Conservation (phyloP, 2,329 filamentous ascomycete genomes). For the Fusarium graminum region DNA sequence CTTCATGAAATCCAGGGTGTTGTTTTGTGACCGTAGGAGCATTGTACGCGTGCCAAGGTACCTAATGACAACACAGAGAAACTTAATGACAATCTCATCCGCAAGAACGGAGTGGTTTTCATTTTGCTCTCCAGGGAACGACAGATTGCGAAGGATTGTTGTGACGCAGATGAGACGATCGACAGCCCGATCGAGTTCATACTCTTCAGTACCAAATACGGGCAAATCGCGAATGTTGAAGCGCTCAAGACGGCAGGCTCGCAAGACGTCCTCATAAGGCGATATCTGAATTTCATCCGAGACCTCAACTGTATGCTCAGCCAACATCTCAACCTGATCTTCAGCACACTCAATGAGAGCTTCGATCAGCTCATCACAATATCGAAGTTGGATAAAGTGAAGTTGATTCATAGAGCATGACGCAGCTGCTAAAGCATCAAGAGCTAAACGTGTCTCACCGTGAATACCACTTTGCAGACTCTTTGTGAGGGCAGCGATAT, state of each 20-base stretch:
- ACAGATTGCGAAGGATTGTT: conserved; percentile 92
- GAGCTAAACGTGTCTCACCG: conserved; percentile 87
- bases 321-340: conserved; percentile 86
- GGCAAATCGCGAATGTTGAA: conserved; percentile 78
- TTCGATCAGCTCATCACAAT: conserved; percentile 90
- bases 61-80: conserved; percentile 85
- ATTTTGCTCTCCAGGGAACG: conserved; percentile 74
- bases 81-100: conserved; percentile 82
- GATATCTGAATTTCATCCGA: conserved; percentile 87
- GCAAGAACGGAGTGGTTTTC: conserved; percentile 80
- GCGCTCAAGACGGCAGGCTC: conserved; percentile 81
- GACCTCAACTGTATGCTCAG: conserved; percentile 85
- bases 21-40: conserved; percentile 82
- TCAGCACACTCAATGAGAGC: conserved; percentile 91
- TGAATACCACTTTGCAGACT: conserved; percentile 91
- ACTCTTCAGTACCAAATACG: conserved; percentile 79
- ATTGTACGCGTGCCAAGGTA: conserved; percentile 91
- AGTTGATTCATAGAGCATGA: conserved; percentile 71
- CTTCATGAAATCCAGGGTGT: conserved; percentile 97
- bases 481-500: conserved; percentile 89
- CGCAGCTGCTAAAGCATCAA: conserved; percentile 84
- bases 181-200: conserved; percentile 87
- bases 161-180: conserved; percentile 91
- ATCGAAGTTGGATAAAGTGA: conserved; percentile 75
- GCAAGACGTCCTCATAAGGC: conserved; percentile 88